These are phyloP conservation scores for Kuraishia hungarica DNA, from an alignment of 805 yeast genomes.

Conservation along the genomic window DNA sequence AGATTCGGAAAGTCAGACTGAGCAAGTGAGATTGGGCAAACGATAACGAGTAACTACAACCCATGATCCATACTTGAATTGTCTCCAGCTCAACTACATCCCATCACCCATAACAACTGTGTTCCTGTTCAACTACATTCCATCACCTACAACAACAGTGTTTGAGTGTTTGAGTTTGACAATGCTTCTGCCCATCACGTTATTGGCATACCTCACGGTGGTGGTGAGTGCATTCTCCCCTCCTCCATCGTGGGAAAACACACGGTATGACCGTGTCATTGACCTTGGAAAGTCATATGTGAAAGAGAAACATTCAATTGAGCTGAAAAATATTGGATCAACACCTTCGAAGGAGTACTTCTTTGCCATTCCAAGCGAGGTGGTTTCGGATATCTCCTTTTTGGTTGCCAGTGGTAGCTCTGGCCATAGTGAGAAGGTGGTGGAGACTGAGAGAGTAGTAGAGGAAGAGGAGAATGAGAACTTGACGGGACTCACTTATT, in stretches of 20 bases:
- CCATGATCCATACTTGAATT: background rate
- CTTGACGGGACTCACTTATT: constrained; percentile 24
- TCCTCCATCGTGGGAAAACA: constrained; percentile 43
- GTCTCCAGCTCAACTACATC: too few relatives aligned
- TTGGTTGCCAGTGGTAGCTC: constrained; percentile 12
- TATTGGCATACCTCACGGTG: background rate
- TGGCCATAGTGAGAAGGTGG: constrained; percentile 8
- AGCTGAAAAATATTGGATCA: constrained; percentile 47
- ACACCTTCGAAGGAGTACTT: constrained; percentile 48
- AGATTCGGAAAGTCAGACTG: too few relatives aligned
- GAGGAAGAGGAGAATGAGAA: constrained; percentile 5
- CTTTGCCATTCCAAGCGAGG: constrained; percentile 45
- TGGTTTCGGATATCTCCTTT: constrained; percentile 17
- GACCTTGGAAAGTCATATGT: constrained; percentile 64
- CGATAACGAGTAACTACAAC: background rate
- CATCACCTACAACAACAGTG: too few relatives aligned
- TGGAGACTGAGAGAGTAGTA: constrained; percentile 7
- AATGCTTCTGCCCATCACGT: background rate
- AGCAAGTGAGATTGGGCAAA: too few relatives aligned
- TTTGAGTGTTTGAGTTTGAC: too few relatives aligned
- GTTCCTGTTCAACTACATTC: too few relatives aligned
- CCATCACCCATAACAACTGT: too few relatives aligned
- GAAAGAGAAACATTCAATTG: constrained; percentile 49
- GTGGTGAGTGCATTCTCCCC: constrained; percentile 1
- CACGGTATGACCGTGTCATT: constrained; percentile 42